Evolutionary conservation across 139 green algal genomes (phyloP), one percentile per base, ranked within the genome.

Genomic region (Closterium sp.): DNA sequence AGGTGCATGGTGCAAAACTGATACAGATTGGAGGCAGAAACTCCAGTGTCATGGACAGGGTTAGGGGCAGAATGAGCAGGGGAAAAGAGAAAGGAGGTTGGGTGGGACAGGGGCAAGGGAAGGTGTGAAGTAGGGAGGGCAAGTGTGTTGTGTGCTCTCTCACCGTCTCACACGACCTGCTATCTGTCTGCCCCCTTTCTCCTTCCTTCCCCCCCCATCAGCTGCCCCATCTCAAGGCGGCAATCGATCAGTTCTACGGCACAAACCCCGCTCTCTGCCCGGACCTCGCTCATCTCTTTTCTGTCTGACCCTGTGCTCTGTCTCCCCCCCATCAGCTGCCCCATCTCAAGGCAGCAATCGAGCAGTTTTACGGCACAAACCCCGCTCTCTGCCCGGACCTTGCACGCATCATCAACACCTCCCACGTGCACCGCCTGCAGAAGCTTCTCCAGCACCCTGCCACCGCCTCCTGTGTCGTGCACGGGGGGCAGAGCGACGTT

Each of bases 381-480:
- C 70, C 88, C 45, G 21, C 17, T 22, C 19, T 11, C 32, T 92
- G 30, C 50, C 9, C 50, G 11, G 70, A 91, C 50, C 31, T 95
- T 27, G 86, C 85, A 7, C 85, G 92, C 27, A 87, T 95, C 30
- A 90, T 93, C 11, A 91, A 93, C 31, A 31, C 50, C 22, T 28
- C 28, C 21, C 92, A 93, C 10, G 90, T 95, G 42, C 84, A 85
- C 27, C 88, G 45, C 17, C 28, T 95, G 85, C 27, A 50, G 19
- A 21, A 29, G 27, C 11, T 86, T 38, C 70, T 90, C 0, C 1
- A 70, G 34, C 28, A 70, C 34, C 31, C 89, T 92, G 21, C 32
- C 1, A 86, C 38, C 2, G 30, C 32, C 27, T 27, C 32, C 28
- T 87, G 89, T 86, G 86, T 95, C 9, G 86, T 94, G 32, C 92